Evolutionary conservation across 2,329 filamentous ascomycete species (phyloP).

Genomic region (Metarhizium sp.): DNA sequence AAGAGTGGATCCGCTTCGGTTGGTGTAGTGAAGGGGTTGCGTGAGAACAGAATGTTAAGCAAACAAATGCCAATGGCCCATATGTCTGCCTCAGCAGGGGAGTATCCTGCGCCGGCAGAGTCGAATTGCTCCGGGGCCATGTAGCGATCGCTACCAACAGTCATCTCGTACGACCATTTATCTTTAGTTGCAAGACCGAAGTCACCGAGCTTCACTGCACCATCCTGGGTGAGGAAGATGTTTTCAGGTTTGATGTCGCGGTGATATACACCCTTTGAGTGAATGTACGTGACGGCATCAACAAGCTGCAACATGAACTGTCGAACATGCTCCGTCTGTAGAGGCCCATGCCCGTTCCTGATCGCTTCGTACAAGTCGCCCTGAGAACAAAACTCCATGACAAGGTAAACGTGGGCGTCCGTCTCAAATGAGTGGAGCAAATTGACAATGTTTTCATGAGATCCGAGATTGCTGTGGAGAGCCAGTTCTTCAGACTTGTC

Average conservation of each 20-base stretch:
- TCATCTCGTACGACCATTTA: conserved; percentile 83
- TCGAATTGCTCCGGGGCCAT: conserved; percentile 99
- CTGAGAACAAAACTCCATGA: conserved; percentile 90
- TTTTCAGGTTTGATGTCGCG: conserved; percentile 99
- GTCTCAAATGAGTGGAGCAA: conserved; percentile 82
- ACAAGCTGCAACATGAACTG: conserved; percentile 95
- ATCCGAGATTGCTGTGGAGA: conserved; percentile 69
- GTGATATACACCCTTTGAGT: conserved; percentile 85
- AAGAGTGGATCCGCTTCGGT: conserved; percentile 88
- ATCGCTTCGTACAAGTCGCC: conserved; percentile 98
- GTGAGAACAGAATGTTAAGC: conserved; percentile 91
- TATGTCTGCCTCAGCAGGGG: conserved; percentile 84
- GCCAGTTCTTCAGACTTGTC: conserved; percentile 73
- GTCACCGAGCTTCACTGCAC: conserved; percentile 91
- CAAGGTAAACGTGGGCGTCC: conserved; percentile 78
- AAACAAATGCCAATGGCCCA: conserved; percentile 97
- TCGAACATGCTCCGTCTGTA: conserved; percentile 93
- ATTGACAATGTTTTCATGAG: conserved; percentile 89
- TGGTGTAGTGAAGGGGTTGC: conserved; percentile 90
- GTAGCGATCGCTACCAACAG: conserved; percentile 94
- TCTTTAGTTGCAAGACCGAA: conserved; percentile 89
- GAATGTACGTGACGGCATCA: conserved; percentile 81
- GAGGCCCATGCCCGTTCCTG: conserved; percentile 72
- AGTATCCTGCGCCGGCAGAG: conserved; percentile 77
- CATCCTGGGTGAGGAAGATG: conserved; percentile 83